Percentiles rank a stretch among this genome's conserved stretches.
These are phyloP conservation scores for Echinosophora koreensis DNA, from an alignment of 306 rosid genomes.

Conservation along the genomic window DNA sequence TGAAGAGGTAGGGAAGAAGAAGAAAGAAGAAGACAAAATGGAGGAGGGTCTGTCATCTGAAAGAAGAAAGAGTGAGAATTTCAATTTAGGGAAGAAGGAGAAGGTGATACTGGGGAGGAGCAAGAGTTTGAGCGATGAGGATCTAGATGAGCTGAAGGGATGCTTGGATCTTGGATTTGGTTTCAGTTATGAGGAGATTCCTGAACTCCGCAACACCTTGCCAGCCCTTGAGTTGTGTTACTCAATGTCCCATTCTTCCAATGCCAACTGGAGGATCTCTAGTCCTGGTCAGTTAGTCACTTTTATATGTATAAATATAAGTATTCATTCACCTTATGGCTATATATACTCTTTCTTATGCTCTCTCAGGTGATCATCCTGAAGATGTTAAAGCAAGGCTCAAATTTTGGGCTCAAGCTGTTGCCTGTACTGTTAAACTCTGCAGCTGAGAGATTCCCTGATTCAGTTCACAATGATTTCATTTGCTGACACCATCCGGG, in stretches of 20 bases:
- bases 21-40: no score
- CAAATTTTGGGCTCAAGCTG: conserved; percentile 93
- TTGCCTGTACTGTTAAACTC: conserved; percentile 83
- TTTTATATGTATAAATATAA: no score
- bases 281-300: conserved; percentile 62
- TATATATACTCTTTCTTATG: no score
- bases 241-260: conserved; percentile 71
- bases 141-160: conserved; percentile 85
- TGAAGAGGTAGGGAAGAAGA: no score
- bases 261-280: conserved; percentile 89
- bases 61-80: neutral
- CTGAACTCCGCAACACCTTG: conserved; percentile 84
- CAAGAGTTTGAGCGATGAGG: conserved; percentile 85
- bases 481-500: neutral
- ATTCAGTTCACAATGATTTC: neutral
- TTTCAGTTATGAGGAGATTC: conserved; percentile 88
- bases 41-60: no score
- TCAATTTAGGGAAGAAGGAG: conserved; percentile 53
- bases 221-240: conserved; percentile 89
- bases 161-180: conserved; percentile 93
- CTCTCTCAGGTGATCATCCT: conserved; percentile 74
- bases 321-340: no score
- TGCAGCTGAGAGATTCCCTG: conserved; percentile 59
- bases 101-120: conserved; percentile 70
- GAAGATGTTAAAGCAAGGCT: conserved; percentile 96